Evolutionary conservation across 306 rosid genomes (phyloP).

Genomic region (Carpinus fangiana): DNA sequence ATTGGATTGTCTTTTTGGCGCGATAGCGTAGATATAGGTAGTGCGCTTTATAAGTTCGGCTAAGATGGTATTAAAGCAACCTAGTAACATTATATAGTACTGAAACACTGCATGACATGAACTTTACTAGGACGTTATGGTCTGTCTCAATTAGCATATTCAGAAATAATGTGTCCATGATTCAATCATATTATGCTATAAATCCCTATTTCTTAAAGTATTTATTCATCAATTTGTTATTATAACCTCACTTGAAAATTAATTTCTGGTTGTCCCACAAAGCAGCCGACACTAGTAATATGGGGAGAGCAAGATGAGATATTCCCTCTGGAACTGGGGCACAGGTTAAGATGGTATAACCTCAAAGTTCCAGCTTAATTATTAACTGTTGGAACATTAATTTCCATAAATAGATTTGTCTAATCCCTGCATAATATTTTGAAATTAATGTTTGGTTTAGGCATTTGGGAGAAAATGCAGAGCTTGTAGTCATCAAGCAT

Average conservation of each 20-base stretch:
- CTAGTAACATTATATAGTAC: too few relatives aligned
- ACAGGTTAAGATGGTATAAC: conserved; percentile 57
- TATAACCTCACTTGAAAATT: neutral
- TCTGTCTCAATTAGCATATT: too few relatives aligned
- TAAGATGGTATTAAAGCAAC: too few relatives aligned
- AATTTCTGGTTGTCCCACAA: conserved; percentile 13
- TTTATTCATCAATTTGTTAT: neutral
- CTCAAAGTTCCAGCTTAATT: conserved; percentile 29
- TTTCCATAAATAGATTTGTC: neutral
- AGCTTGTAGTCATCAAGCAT: conserved; percentile 46
- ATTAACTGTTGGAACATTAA: conserved; percentile 10
- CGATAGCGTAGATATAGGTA: too few relatives aligned
- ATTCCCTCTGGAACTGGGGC: conserved; percentile 65
- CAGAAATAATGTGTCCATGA: neutral
- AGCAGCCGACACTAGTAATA: conserved; percentile 50
- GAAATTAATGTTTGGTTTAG: conserved; percentile 30
- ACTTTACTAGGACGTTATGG: too few relatives aligned
- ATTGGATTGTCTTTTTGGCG: too few relatives aligned
- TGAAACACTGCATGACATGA: too few relatives aligned
- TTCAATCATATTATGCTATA: neutral
- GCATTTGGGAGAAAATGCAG: conserved; percentile 49
- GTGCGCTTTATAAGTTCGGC: too few relatives aligned
- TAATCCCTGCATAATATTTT: neutral
- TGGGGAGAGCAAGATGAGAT: conserved; percentile 76
- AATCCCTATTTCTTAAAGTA: neutral